Evolutionary conservation across 176 grass and related monocot species (phyloP), one percentile per base, ranked within the genome.

Genomic region (Hordeum marinum): DNA sequence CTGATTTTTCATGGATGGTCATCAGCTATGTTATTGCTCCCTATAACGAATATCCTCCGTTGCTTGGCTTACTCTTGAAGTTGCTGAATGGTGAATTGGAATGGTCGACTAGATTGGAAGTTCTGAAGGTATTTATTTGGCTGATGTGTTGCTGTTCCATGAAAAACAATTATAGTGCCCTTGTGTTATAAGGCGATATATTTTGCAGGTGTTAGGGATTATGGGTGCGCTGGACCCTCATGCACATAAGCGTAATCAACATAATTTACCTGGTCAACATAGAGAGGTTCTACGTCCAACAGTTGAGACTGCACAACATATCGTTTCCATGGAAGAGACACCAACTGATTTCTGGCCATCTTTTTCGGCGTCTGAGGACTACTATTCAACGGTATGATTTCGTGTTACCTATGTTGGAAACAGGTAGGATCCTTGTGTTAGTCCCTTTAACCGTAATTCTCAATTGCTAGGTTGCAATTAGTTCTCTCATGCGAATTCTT

Each of bases 201-300:
- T 60, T 79, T 54, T 42, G 32, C 82, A 98, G 96, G 96, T 98
- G 82, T 90, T 98, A 87, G 96, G 96, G 46, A 98, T 98, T 85
- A 98, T 98, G 96, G 96, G 96, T 84, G 96, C 96, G 20, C 85
- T 98, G 78, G 96, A 98, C 81, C 96, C 96, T 72, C 96, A 98
- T 37, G 81, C 89, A 43, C 93, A 98, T 79, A 98, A 98, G 86
- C 85, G 96, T 40, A 98, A 98, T 89, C 96, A 98, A 68, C 93
- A 95, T 93, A 89, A 85, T 74, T 63, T 98, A 78, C 89, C 93
- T 79, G 91, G 96, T 77, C 83, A 94, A 52, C 91, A 95, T 94
- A 89, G 84, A 77, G 93, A 91, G 75, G 85, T 90, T 79, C 82
- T 83, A 57, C 85, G 85, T 42, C 87, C 91, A 63, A 86, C 96